phyloP scores from a whole-genome alignment of 2,329 filamentous ascomycete genomes.

The Aspergillus transmontanensis region DNA sequence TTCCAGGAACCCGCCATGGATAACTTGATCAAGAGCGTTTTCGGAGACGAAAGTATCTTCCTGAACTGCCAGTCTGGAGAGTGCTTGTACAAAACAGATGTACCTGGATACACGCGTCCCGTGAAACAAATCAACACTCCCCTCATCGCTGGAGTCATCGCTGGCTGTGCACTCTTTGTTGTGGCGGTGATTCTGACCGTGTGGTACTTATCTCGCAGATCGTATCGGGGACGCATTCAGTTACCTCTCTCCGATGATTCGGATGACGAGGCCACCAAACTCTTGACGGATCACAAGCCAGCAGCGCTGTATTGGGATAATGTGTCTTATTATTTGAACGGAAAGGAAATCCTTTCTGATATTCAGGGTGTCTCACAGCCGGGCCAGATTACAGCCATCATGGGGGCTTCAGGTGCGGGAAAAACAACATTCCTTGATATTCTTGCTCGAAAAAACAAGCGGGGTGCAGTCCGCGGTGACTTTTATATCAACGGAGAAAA shows the following conservation, averaged over 20 bases:
- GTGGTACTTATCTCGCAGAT: slow-evolving; percentile 85
- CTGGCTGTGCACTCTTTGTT: slow-evolving; percentile 79
- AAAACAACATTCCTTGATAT: slow-evolving; percentile 98
- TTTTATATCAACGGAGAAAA: slow-evolving; percentile 95
- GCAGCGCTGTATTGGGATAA: slow-evolving; percentile 86
- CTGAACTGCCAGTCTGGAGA: slow-evolving; percentile 83
- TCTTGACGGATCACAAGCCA: slow-evolving; percentile 90
- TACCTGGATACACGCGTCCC: slow-evolving; percentile 85
- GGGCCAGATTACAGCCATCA: slow-evolving; percentile 95
- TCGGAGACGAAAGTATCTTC: slow-evolving; percentile 87
- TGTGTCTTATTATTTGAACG: slow-evolving; percentile 82
- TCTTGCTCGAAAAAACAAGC: slow-evolving; percentile 93
- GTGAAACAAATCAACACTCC: slow-evolving; percentile 97
- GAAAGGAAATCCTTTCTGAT: slow-evolving; percentile 77
- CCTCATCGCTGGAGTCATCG: slow-evolving; percentile 91
- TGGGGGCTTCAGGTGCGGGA: slow-evolving; percentile 95
- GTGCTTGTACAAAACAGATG: slow-evolving; percentile 88
- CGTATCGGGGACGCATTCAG: slow-evolving; percentile 63
- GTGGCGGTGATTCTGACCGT: slow-evolving; percentile 80
- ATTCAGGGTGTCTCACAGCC: slow-evolving; percentile 88
- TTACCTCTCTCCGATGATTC: slow-evolving; percentile 83
- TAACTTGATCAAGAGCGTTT: slow-evolving; percentile 80
- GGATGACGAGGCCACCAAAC: slow-evolving; percentile 80
- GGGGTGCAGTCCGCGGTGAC: slow-evolving; percentile 73
- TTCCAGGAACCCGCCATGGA: slow-evolving; percentile 95